These are phyloP conservation scores for Gossypium schwendimanii DNA, from an alignment of 441 rosid species.

Conservation along the genomic window DNA sequence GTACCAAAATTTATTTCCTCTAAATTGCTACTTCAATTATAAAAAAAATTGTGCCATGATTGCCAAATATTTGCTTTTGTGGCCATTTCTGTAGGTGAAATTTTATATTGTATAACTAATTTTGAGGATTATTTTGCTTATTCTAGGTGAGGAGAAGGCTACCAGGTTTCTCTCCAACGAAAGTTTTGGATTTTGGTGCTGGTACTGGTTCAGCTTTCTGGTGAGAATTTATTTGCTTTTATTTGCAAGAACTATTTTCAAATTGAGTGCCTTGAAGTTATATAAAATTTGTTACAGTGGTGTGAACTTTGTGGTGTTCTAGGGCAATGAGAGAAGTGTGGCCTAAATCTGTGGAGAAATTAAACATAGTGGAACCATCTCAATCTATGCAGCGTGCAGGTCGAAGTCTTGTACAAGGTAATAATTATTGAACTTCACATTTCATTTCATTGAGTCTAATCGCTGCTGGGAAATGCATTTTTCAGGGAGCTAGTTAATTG, in stretches of 20 bases:
- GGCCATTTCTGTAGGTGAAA: neutral
- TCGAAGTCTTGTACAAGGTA: constrained; percentile 67
- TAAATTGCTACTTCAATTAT: neutral
- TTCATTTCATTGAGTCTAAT: neutral
- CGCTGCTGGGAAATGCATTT: neutral
- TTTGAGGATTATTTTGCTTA: neutral
- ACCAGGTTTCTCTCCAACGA: constrained; percentile 62
- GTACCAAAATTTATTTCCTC: constrained; percentile 21
- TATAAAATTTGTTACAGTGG: neutral
- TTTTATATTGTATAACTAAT: neutral
- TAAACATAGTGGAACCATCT: constrained; percentile 85
- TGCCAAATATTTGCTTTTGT: neutral
- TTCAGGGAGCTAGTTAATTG: neutral
- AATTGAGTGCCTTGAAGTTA: neutral
- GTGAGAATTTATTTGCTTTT: constrained; percentile 33
- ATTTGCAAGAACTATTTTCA: neutral
- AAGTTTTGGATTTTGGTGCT: constrained; percentile 84
- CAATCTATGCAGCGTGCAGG: constrained; percentile 96
- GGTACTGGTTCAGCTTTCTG: constrained; percentile 95
- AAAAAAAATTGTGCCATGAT: neutral
- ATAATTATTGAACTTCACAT: constrained; percentile 23
- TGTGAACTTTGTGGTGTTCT: constrained; percentile 19
- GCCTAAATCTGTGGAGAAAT: constrained; percentile 63
- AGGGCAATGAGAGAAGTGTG: constrained; percentile 90
- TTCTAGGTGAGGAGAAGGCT: constrained; percentile 59